Evolutionary conservation across 1,284 basidiomycete species (phyloP), one percentile per base, ranked within the genome.

Genomic region (Cryptococcus sp.): DNA sequence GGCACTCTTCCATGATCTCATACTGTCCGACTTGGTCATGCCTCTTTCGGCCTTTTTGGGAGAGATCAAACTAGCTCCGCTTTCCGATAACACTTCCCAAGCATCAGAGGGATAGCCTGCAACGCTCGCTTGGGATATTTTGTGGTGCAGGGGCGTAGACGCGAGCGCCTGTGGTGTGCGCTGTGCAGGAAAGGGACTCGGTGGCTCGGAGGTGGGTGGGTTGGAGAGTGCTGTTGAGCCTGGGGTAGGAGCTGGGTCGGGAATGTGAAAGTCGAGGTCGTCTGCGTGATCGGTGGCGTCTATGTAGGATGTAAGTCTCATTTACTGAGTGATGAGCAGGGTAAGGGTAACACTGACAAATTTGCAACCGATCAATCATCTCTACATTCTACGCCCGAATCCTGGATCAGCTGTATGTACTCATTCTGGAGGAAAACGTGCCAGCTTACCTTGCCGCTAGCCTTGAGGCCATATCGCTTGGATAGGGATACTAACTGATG

Each of bases 401-500:
- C 16, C 3, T 39, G 22, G n/a, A 57, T 63, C 53, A 62, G 62
- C 50, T 5, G 48, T 41, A 3, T 8, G 22, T 17, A 40, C 8
- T 34, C 13, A 2, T 2, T 13, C 13, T 7, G 29, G 2, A 34
- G 13, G 8, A 13, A 15, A 8, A 8, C 5, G 22, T 10, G 2
- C n/a, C 41, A 15, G 58, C 69, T 48, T 19, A 76, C 76, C 69
- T 78, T 78, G 22, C 77, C 77, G 52, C 66, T 73, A 5, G 75
- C 74, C 54, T 67, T 76, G 46, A 77, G 67, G 8, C 69, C 70
- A 59, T 76, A 77, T 51, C 69, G 65, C 59, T 75, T 76, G 17
- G 75, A 77, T 5, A 78, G 55, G 19, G 71, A 73, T 3, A 76
- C 62, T 15, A 78, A 72, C 57, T 78, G 76, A 58, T 73, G 70